A percentile compares a stretch with the other conserved stretches of the same genome.
Conservation (phyloP, 208 protist genomes). For the Trypanosoma vivax region DNA sequence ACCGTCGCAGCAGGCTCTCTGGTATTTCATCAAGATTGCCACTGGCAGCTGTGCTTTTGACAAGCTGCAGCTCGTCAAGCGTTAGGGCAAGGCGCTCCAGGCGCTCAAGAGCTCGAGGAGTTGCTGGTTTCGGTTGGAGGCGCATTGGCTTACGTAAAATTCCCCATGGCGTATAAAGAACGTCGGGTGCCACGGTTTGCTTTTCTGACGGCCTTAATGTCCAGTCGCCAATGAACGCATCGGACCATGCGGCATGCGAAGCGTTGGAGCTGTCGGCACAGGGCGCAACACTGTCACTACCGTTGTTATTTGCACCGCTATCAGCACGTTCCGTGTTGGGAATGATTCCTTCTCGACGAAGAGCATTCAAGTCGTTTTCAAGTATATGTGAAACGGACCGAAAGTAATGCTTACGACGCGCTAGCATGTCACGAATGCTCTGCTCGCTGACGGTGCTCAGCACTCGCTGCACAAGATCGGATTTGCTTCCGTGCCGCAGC, state of each 20-base stretch:
- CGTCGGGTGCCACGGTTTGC: slow-evolving; percentile 39
- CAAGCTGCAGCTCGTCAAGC: slow-evolving; percentile 54
- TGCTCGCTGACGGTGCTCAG: slow-evolving; percentile 42
- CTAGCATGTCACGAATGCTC: slow-evolving; percentile 73
- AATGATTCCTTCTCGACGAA: slow-evolving; percentile 34
- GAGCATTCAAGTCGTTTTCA: slow-evolving; percentile 35
- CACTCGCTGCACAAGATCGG: slow-evolving; percentile 62
- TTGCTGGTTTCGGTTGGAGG: slow-evolving; percentile 3
- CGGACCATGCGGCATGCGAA: not conserved
- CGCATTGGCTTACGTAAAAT: slow-evolving; percentile 69
- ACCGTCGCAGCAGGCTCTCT: slow-evolving; percentile 73
- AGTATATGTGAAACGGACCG: slow-evolving; percentile 74
- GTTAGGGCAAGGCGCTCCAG: slow-evolving; percentile 59
- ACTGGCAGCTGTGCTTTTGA: slow-evolving; percentile 43
- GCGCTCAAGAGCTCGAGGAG: slow-evolving; percentile 32
- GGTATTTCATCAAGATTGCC: slow-evolving; percentile 81
- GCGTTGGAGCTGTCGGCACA: not conserved
- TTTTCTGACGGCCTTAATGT: slow-evolving; percentile 41
- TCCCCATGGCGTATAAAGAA: slow-evolving; percentile 83
- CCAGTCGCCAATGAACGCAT: slow-evolving; percentile 17
- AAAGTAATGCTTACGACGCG: slow-evolving; percentile 78
- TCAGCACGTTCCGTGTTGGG: not conserved
- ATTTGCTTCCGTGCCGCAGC: slow-evolving; percentile 73
- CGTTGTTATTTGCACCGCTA: not conserved
- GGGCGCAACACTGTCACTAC: not conserved